phyloP scores from a whole-genome alignment of 371 early-diverging fungal genomes.

The Apophysomyces variabilis region DNA sequence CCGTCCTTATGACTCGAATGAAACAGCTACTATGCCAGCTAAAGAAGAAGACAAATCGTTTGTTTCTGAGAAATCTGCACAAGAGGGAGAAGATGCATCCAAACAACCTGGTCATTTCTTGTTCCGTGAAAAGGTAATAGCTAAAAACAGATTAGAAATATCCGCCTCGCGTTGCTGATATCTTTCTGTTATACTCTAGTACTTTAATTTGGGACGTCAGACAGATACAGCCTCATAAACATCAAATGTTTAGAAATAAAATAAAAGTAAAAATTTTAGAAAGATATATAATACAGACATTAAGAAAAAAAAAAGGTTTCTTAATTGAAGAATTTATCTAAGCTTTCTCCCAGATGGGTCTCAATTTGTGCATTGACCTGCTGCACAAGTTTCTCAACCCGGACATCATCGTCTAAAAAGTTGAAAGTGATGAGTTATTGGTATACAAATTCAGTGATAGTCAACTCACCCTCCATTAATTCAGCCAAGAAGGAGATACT shows the following conservation, averaged over 20 bases:
- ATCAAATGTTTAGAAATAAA: not conserved
- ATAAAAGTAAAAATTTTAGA: not conserved
- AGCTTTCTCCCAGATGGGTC: constrained; percentile 85
- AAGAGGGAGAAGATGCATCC: constrained; percentile 34
- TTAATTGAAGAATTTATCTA: constrained; percentile 79
- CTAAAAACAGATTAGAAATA: not conserved
- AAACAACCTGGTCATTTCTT: constrained; percentile 51
- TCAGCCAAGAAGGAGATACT: constrained; percentile 96
- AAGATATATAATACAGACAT: not conserved
- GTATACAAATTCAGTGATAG: not conserved
- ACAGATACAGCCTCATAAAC: not conserved
- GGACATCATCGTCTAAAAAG: constrained; percentile 60
- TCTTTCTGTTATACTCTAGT: not conserved
- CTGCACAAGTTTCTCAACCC: constrained; percentile 82
- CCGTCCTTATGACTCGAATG: constrained; percentile 25
- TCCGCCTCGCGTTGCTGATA: not conserved
- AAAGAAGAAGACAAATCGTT: constrained; percentile 20
- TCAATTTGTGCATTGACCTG: constrained; percentile 88
- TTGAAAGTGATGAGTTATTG: not conserved
- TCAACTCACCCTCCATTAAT: constrained; percentile 77
- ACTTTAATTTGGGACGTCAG: constrained; percentile 1
- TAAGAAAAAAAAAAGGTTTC: not conserved
- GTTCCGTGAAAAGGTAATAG: constrained; percentile 50
- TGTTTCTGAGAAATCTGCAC: constrained; percentile 20
- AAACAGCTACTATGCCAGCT: constrained; percentile 10